Evolutionary conservation across 345 rosid species (phyloP).

Genomic region (Eucalyptus melliodora): DNA sequence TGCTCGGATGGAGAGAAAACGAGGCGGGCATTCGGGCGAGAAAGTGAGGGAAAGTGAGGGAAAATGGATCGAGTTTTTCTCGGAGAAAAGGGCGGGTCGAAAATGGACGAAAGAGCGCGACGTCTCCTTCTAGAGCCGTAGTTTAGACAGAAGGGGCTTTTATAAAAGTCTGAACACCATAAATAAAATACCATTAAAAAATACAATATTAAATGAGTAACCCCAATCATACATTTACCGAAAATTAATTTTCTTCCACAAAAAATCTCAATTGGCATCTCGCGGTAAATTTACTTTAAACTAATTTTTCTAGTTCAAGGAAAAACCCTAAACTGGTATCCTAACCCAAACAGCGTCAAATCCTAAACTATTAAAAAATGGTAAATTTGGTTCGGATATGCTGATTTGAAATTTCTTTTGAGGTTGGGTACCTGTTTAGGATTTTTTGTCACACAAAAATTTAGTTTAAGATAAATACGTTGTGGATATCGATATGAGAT

Average conservation of each 20-base stretch:
- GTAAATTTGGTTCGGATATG: neutral
- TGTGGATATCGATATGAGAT: rapidly evolving
- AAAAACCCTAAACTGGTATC: neutral
- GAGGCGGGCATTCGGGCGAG: neutral
- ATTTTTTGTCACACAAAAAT: rapidly evolving
- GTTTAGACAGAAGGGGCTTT: neutral
- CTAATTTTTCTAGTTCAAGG: rapidly evolving
- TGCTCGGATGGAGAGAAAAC: neutral
- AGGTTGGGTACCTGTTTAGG: neutral
- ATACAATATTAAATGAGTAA: neutral
- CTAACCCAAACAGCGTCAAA: rapidly evolving
- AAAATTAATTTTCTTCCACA: rapidly evolving
- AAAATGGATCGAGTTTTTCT: neutral
- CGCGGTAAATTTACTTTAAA: rapidly evolving
- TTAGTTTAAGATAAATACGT: rapidly evolving
- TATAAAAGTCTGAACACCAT: too few relatives aligned
- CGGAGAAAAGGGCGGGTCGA: neutral
- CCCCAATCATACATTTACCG: neutral
- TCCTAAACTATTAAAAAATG: neutral
- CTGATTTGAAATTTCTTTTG: neutral
- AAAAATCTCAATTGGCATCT: rapidly evolving
- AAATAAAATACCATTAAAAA: neutral
- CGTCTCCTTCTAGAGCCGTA: neutral
- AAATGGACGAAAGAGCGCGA: neutral
- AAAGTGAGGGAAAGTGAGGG: neutral